Base-by-base conservation (phyloP, 306 rosid species). In the Fragaria ananassa region DNA sequence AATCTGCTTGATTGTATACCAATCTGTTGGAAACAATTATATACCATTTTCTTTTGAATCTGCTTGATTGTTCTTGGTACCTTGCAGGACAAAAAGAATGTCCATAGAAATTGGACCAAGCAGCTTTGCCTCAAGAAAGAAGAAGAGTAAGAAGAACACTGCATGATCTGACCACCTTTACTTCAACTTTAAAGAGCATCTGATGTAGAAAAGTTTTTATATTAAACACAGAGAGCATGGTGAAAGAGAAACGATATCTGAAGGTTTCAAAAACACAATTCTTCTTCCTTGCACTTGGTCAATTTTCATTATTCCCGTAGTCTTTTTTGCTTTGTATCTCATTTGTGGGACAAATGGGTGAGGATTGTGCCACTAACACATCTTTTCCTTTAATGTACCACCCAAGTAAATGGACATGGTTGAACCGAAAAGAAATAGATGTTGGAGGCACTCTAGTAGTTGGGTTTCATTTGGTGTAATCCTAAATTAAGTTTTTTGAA, bases 111-210 rank as follows among this genome's bases (percentile, higher is more conserved):
- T 94, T 70, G 97, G 96, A 81, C 98, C 95, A 3, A 85, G 97
- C 86, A 90, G 93, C 86, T 89, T 84, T 87, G 97, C 97, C 45
- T 85, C 97, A 23, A 90, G 97, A 81, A 92, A 95, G 90, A 94
- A 94, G 89, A 95, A 92, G 86, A 84, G 82, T 70, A 95, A 90
- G 88, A 95, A 90, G 88, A 79, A 68, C 72, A 68, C 60, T 0
- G 45, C 46, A 57, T 89, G 85, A 80, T 82, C 21, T 44, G 44
- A 41, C 44, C 44, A 41, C 44, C 10, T 41, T 41, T 4, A 17
- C 78, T 62, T 64, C 18, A 61, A 66, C 79, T 41, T 61, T 58
- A 34, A 34, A 46, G 76, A 54, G 78, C 34, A 71, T 54, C 25
- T 21, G 21, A 47, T 72, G 76, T 63, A 71, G 47, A 76, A 58